These are phyloP conservation scores for Plantago rigida DNA, from an alignment of 305 asterid genomes.

Conservation along the genomic window DNA sequence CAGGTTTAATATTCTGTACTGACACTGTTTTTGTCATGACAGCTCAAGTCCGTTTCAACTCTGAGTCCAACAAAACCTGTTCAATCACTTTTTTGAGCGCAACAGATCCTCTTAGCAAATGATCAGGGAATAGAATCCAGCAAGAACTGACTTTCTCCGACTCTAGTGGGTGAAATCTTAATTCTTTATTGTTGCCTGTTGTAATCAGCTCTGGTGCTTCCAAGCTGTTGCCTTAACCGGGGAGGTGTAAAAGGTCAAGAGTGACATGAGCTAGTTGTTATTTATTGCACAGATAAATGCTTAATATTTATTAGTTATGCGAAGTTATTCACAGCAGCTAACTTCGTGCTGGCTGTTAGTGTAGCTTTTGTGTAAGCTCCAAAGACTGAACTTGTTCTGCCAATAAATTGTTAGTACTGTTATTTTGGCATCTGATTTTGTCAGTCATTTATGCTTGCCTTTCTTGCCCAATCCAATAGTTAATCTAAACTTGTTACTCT, in stretches of 20 bases:
- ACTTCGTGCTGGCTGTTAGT: conserved; percentile 37
- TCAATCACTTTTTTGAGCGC: conserved; percentile 45
- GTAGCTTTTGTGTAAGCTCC: conserved; percentile 3
- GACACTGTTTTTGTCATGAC: conserved; percentile 29
- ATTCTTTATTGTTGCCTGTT: conserved; percentile 41
- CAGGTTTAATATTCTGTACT: conserved; percentile 20
- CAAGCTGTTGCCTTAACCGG: conserved; percentile 27
- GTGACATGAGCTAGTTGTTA: conserved; percentile 19
- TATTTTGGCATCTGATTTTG: neutral
- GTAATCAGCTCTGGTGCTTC: conserved; percentile 36
- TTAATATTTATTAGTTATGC: conserved; percentile 19
- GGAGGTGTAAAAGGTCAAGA: conserved; percentile 34
- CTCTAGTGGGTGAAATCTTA: conserved; percentile 27
- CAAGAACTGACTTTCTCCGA: conserved; percentile 31
- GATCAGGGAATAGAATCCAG: conserved; percentile 28
- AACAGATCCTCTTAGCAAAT: conserved; percentile 27
- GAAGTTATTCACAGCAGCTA: conserved; percentile 33
- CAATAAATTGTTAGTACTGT: neutral
- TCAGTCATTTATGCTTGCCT: neutral
- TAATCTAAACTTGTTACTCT: no score
- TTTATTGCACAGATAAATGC: neutral
- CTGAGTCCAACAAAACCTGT: conserved; percentile 44
- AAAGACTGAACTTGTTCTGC: neutral
- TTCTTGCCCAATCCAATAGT: no score
- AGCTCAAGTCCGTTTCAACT: conserved; percentile 75